Conservation (phyloP, 768 basidiomycete species). For the Kwoniella pini region DNA sequence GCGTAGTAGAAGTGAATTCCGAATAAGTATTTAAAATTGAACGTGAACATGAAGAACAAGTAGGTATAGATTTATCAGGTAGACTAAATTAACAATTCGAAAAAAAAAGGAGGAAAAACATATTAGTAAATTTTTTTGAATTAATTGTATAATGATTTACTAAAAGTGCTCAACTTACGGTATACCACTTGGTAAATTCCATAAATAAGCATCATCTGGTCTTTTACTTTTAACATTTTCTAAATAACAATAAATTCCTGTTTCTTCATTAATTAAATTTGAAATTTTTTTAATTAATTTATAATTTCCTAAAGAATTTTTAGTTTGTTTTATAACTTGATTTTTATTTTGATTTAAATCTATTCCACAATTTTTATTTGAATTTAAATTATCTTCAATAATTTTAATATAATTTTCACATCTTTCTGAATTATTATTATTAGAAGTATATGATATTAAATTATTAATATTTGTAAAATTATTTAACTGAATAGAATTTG, state of each 20-base stretch:
- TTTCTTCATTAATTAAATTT: slow-evolving; percentile 22
- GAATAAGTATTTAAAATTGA: slow-evolving; percentile 33
- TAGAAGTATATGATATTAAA: slow-evolving; percentile 29
- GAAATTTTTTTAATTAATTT: slow-evolving; percentile 31
- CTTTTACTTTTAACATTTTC: slow-evolving; percentile 26
- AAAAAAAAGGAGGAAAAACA: not conserved
- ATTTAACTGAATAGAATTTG: slow-evolving; percentile 13
- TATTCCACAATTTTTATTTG: slow-evolving; percentile 30
- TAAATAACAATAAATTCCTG: slow-evolving; percentile 44
- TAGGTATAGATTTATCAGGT: slow-evolving; percentile 33
- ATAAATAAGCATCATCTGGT: slow-evolving; percentile 48
- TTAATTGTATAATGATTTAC: too few relatives aligned
- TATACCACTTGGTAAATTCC: slow-evolving; percentile 38
- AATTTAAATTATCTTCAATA: slow-evolving; percentile 9
- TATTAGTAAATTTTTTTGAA: not conserved
- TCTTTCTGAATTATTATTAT: slow-evolving; percentile 21
- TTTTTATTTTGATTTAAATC: slow-evolving; percentile 30
- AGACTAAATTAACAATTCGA: slow-evolving; percentile 20
- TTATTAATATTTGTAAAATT: slow-evolving; percentile 37
- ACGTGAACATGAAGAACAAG: slow-evolving; percentile 44
- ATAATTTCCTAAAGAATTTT: slow-evolving; percentile 35
- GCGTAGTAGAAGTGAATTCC: slow-evolving; percentile 18
- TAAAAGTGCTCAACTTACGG: slow-evolving; percentile 45
- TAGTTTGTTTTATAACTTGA: slow-evolving; percentile 25
- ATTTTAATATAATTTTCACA: slow-evolving; percentile 32